Base-by-base conservation (phyloP, 352 stramenopile genomes). In the Phytophthora quininea region DNA sequence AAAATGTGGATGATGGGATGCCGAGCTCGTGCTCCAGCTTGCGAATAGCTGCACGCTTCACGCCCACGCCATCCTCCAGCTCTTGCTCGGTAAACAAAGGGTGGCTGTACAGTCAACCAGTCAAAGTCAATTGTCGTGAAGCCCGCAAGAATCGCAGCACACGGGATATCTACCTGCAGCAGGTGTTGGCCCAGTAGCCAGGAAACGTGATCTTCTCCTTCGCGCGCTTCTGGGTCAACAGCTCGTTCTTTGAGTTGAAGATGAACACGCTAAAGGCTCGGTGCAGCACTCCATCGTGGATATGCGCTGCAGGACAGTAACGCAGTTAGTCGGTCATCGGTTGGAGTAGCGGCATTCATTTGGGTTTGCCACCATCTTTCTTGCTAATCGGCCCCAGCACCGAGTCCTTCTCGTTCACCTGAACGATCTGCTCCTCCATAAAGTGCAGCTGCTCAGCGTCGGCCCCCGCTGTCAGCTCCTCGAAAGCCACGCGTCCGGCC, bases 131-230 rank as follows among this genome's bases (percentile, higher is more conserved):
- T 15, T 4, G 19, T 33, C 33, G 19, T 32, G 19, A 33, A 24
- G 27, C 35, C 19, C 11, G 19, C 38, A 46, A 10, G 11, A 46
- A 46, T 24, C 38, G 19, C 38, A 46, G 38, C 38, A 46, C 14
- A 3, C 14, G 11, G 15, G 1, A 24, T 14, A 24, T 8, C 15
- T 54, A 89, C 80, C 80, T 98, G 82, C 98, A 99, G 76, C 98
- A 99, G 12, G 98, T 99, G 78, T 99, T 99, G 14, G 98, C 98
- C 98, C 98, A 99, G 35, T 98, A 97, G 71, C 92, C 89, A 12
- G 98, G 97, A 76, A 99, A 99, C 29, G 98, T 99, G 78, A 99
- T 99, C 81, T 99, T 99, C 49, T 94, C 90, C 2, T 76, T 76
- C 1, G 97, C 93, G 15, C 98, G 88, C 85, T 99, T 92, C 67